Evolutionary conservation across 257 asterid genomes (phyloP).

Genomic region (Gynochthodes officinalis): DNA sequence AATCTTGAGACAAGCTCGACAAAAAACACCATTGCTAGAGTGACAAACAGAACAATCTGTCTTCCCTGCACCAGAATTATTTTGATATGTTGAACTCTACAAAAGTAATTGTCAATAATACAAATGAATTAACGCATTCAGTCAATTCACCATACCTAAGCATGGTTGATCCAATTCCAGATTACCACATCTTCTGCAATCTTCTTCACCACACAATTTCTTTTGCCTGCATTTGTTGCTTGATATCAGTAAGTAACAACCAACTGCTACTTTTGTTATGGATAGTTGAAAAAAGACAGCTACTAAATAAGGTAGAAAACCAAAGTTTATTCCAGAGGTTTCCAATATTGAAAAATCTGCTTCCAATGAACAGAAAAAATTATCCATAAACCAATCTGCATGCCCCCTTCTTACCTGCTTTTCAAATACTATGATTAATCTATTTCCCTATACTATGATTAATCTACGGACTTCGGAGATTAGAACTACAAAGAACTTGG

Average conservation of each 20-base stretch:
- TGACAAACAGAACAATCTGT: conserved; percentile 82
- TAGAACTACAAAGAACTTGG: neutral
- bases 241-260: neutral
- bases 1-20: conserved; percentile 79
- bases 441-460: neutral
- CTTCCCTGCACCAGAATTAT: conserved; percentile 53
- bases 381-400: neutral
- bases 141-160: conserved; percentile 42
- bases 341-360: neutral
- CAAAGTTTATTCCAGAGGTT: neutral
- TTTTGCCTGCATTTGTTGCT: conserved; percentile 52
- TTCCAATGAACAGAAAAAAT: neutral
- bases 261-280: too few relatives aligned
- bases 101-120: neutral
- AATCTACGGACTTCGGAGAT: neutral
- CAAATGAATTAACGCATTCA: neutral
- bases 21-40: conserved; percentile 63
- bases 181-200: conserved; percentile 72
- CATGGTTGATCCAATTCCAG: conserved; percentile 64
- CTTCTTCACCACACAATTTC: conserved; percentile 90
- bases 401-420: neutral
- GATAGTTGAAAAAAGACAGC: neutral
- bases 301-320: neutral
- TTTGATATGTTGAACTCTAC: neutral
- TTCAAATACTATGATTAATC: neutral